Percentiles rank a stretch among this genome's conserved stretches.
These are phyloP conservation scores for Fusarium dimerum DNA, from an alignment of 2,329 filamentous ascomycete species.

Conservation along the genomic window DNA sequence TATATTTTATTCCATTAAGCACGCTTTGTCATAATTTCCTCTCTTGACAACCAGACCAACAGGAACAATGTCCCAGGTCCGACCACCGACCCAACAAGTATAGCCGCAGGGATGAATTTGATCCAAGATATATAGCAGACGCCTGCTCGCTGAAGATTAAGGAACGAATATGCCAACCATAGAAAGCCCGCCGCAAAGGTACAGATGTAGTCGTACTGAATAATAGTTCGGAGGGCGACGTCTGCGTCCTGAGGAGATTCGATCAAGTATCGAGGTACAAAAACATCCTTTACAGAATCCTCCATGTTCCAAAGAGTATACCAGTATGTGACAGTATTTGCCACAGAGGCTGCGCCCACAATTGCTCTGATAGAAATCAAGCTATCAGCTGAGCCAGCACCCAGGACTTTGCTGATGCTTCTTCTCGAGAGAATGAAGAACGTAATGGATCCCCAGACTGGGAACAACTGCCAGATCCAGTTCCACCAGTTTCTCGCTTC, in stretches of 20 bases:
- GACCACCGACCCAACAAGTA: too few relatives aligned
- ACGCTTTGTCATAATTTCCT: conserved; percentile 14
- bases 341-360: not conserved
- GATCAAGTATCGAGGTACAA: conserved; percentile 26
- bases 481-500: conserved; percentile 31
- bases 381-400: not conserved
- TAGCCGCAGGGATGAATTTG: not conserved
- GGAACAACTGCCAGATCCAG: conserved; percentile 35
- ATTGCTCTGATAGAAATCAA: conserved; percentile 1
- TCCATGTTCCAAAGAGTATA: conserved; percentile 11
- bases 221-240: conserved; percentile 17
- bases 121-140: conserved; percentile 11
- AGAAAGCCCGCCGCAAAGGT: conserved; percentile 16
- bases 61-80: conserved; percentile 19
- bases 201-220: conserved; percentile 33
- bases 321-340: conserved; percentile 22
- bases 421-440: conserved; percentile 15
- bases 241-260: conserved; percentile 12
- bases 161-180: conserved; percentile 27
- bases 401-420: not conserved
- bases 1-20: not conserved
- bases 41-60: conserved; percentile 19
- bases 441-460: conserved; percentile 23
- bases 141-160: conserved; percentile 23
- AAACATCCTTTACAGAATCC: conserved; percentile 9